Conservation (phyloP, 164 flowering plant genomes). For the Vitis amurensis region DNA sequence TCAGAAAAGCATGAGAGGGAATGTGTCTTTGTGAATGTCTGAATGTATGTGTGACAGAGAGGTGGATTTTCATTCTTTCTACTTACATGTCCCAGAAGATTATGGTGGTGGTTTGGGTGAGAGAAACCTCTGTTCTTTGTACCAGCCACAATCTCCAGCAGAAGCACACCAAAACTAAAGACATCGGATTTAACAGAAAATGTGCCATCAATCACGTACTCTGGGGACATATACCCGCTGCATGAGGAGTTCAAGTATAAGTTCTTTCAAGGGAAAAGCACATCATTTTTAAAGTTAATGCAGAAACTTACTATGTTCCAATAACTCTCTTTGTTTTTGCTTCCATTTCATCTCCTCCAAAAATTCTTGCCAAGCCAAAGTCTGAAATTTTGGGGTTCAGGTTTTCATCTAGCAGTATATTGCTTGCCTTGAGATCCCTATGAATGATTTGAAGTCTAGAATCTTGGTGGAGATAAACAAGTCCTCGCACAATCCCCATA, state of each 20-base stretch:
- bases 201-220: conserved; percentile 35
- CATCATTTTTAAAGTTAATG: conserved; percentile 1
- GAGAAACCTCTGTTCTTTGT: conserved; percentile 29
- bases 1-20: background rate
- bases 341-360: conserved; percentile 30
- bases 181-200: conserved; percentile 40
- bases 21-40: too few relatives aligned
- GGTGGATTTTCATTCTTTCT: background rate
- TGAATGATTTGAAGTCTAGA: conserved; percentile 40
- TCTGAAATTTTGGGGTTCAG: too few relatives aligned
- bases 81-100: conserved; percentile 41
- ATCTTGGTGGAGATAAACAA: conserved; percentile 38
- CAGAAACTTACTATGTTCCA: conserved; percentile 38
- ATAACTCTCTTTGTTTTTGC: conserved; percentile 34
- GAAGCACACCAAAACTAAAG: conserved; percentile 40
- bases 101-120: conserved; percentile 19
- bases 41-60: too few relatives aligned
- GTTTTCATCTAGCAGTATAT: too few relatives aligned
- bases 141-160: conserved; percentile 36
- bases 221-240: conserved; percentile 47
- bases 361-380: background rate
- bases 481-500: conserved; percentile 27
- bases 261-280: background rate
- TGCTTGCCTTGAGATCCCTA: conserved; percentile 31
- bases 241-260: background rate